These are phyloP conservation scores for Wallacemonas rigidus DNA, from an alignment of 208 protist species.

Conservation along the genomic window DNA sequence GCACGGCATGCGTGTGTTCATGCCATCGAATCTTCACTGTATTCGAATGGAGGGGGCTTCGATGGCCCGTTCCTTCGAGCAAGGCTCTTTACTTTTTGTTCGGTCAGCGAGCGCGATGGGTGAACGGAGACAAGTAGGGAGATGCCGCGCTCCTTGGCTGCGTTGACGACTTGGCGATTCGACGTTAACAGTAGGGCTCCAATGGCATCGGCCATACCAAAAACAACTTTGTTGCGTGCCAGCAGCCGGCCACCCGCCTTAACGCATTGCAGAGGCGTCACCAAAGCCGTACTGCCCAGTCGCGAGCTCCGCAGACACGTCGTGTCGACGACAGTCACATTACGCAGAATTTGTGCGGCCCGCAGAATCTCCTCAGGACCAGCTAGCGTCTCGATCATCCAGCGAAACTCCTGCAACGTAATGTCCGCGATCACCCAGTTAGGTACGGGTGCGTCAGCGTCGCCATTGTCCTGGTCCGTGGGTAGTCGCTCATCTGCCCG, in stretches of 20 bases:
- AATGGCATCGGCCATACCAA: slow-evolving; percentile 57
- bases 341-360: slow-evolving; percentile 43
- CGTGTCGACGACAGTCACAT: slow-evolving; percentile 46
- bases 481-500: background rate
- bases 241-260: slow-evolving; percentile 8
- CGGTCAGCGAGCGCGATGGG: slow-evolving; percentile 66
- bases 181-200: slow-evolving; percentile 52
- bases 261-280: slow-evolving; percentile 4
- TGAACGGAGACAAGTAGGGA: slow-evolving; percentile 42
- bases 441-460: slow-evolving; percentile 1
- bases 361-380: slow-evolving; percentile 62
- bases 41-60: slow-evolving; percentile 38
- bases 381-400: slow-evolving; percentile 79
- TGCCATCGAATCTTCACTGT: slow-evolving; percentile 4
- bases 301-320: slow-evolving; percentile 19
- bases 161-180: slow-evolving; percentile 58
- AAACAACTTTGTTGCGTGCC: slow-evolving; percentile 61
- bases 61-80: slow-evolving; percentile 40
- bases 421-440: slow-evolving; percentile 79
- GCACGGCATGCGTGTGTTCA: background rate
- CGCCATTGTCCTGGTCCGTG: background rate
- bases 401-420: slow-evolving; percentile 68
- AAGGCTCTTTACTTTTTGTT: slow-evolving; percentile 56
- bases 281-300: background rate
- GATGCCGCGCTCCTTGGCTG: slow-evolving; percentile 45